These are phyloP conservation scores for Penicillium freii DNA, from an alignment of 2,329 filamentous ascomycete species.

Conservation along the genomic window DNA sequence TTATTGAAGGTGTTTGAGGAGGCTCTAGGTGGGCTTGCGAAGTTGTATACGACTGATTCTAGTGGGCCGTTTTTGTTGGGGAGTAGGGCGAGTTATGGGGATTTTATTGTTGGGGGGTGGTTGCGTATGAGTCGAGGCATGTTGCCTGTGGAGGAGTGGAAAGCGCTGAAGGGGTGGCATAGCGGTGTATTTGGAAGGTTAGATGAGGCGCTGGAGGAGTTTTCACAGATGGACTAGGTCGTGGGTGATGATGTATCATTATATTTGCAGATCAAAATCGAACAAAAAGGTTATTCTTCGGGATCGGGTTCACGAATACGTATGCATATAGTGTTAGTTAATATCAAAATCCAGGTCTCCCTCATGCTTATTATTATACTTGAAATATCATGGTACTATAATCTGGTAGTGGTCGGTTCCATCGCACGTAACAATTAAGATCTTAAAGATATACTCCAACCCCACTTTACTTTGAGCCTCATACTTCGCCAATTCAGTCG, in stretches of 20 bases:
- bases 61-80: slow-evolving; percentile 54
- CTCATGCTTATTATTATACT: not conserved
- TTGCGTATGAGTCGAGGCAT: slow-evolving; percentile 47
- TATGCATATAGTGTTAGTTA: not conserved
- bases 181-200: slow-evolving; percentile 52
- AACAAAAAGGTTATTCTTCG: not conserved
- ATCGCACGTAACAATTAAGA: not conserved
- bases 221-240: slow-evolving; percentile 20
- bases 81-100: slow-evolving; percentile 49
- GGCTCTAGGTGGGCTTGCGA: slow-evolving; percentile 45
- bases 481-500: too few species aligned
- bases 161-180: slow-evolving; percentile 50
- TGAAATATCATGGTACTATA: too few species aligned
- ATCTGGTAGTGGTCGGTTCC: not conserved
- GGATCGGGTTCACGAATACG: not conserved
- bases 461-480: too few species aligned
- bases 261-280: not conserved
- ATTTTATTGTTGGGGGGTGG: slow-evolving; percentile 59
- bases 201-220: slow-evolving; percentile 48
- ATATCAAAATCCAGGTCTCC: not conserved
- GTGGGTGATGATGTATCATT: not conserved
- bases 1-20: slow-evolving; percentile 43
- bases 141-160: slow-evolving; percentile 50
- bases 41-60: slow-evolving; percentile 39
- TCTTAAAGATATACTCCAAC: not conserved